Conservation (phyloP, 1,139 yeast species). For the Casaregolazyma suthepensis region DNA sequence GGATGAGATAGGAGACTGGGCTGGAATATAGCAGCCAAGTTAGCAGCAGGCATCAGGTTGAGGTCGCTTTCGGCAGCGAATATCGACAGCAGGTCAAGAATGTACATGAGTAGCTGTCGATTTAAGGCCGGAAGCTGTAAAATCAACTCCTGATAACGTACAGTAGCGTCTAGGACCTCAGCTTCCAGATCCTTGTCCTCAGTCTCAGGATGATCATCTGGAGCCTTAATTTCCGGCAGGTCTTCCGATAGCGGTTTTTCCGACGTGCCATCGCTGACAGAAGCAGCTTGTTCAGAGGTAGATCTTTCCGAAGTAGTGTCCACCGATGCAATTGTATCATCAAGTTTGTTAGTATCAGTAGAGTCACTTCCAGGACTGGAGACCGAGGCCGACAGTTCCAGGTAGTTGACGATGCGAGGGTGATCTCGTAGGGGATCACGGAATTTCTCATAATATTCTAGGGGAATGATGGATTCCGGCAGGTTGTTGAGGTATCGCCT, state of each 20-base stretch:
- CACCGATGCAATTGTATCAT: conserved; percentile 1
- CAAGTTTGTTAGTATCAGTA: neutral
- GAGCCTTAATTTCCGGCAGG: conserved; percentile 2
- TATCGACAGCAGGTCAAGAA: conserved; percentile 78
- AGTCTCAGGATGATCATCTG: neutral
- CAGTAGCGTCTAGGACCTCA: conserved; percentile 65
- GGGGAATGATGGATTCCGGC: conserved; percentile 88
- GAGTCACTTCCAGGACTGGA: neutral
- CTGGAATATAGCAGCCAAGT: conserved; percentile 92
- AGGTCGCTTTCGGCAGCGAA: conserved; percentile 73
- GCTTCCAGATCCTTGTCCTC: conserved; percentile 12
- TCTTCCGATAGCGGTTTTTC: neutral
- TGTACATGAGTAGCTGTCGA: conserved; percentile 79
- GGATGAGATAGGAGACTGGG: conserved; percentile 93
- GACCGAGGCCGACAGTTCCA: conserved; percentile 34
- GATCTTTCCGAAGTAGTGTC: conserved; percentile 1
- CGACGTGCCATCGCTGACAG: neutral
- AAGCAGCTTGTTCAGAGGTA: neutral
- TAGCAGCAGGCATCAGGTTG: conserved; percentile 88
- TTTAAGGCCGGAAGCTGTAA: conserved; percentile 62
- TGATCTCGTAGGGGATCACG: conserved; percentile 67
- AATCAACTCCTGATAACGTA: conserved; percentile 64
- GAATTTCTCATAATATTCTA: conserved; percentile 68
- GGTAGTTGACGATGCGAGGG: conserved; percentile 54
- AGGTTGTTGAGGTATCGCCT: conserved; percentile 80